phyloP scores from a whole-genome alignment of 345 rosid genomes.

The Dipteronia sinensis region DNA sequence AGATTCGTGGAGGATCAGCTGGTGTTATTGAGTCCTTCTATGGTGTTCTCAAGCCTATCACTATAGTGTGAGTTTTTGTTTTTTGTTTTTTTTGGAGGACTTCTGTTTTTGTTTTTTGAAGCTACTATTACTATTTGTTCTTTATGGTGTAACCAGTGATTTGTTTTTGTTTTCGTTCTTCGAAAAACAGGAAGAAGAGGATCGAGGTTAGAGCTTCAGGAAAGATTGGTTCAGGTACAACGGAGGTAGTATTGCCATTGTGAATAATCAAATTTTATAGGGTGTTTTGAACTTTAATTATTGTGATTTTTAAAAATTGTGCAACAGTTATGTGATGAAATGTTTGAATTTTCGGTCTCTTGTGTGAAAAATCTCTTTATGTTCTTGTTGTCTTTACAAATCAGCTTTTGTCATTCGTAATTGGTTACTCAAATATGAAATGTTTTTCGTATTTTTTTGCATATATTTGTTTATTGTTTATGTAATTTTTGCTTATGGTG shows the following conservation, averaged over 20 bases:
- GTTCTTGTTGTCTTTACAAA: not conserved
- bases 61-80: slow-evolving; percentile 48
- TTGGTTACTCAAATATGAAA: not conserved
- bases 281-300: not conserved
- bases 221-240: slow-evolving; percentile 74
- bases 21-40: slow-evolving; percentile 83
- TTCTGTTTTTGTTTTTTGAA: not conserved
- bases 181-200: slow-evolving; percentile 55
- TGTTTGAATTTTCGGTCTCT: too few species aligned
- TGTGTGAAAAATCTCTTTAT: not conserved
- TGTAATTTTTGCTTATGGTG: slow-evolving; percentile 6
- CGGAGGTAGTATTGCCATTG: slow-evolving; percentile 59
- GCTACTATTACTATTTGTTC: not conserved
- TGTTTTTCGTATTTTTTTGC: too few species aligned
- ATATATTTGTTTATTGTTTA: not conserved
- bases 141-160: not conserved
- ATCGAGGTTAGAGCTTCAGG: slow-evolving; percentile 65
- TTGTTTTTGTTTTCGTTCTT: not conserved
- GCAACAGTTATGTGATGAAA: not conserved
- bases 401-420: not conserved
- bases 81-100: not conserved
- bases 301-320: not conserved
- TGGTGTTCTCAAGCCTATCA: slow-evolving; percentile 79
- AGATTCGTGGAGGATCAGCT: slow-evolving; percentile 94
- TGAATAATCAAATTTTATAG: not conserved